Conservation (phyloP, 257 asterid genomes). For the Plantago elongata region DNA sequence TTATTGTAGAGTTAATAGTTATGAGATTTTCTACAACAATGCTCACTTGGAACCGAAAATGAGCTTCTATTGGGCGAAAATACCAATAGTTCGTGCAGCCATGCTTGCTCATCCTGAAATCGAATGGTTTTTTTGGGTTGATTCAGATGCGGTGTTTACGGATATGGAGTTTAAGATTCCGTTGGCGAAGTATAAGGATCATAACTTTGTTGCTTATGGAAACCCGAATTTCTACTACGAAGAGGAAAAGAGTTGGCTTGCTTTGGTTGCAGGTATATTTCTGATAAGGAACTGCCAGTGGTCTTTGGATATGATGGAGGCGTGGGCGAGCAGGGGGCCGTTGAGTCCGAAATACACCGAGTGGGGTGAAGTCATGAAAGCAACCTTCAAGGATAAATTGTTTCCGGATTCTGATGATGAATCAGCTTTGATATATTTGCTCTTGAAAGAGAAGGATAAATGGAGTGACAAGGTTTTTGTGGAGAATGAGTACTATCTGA, state of each 20-base stretch:
- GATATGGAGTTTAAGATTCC: slow-evolving; percentile 83
- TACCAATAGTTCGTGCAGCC: slow-evolving; percentile 57
- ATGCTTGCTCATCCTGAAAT: slow-evolving; percentile 79
- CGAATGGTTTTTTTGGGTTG: slow-evolving; percentile 82
- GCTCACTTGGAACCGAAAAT: slow-evolving; percentile 47
- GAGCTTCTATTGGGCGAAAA: slow-evolving; percentile 66
- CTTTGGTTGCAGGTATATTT: slow-evolving; percentile 66
- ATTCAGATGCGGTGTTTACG: slow-evolving; percentile 73
- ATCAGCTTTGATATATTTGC: slow-evolving; percentile 57
- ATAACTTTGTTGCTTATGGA: slow-evolving; percentile 65
- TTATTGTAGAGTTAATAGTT: slow-evolving; percentile 62
- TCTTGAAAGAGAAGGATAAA: slow-evolving; percentile 42
- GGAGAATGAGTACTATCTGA: slow-evolving; percentile 58
- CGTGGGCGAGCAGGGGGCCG: slow-evolving; percentile 81
- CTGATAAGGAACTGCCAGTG: slow-evolving; percentile 71
- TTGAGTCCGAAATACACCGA: slow-evolving; percentile 43
- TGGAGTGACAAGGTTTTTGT: slow-evolving; percentile 73
- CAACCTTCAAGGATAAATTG: slow-evolving; percentile 53
- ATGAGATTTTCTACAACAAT: slow-evolving; percentile 53
- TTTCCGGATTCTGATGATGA: slow-evolving; percentile 70
- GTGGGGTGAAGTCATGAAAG: slow-evolving; percentile 50
- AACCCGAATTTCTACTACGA: slow-evolving; percentile 59
- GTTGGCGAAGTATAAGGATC: slow-evolving; percentile 44
- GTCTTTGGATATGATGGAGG: slow-evolving; percentile 70
- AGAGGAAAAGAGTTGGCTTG: slow-evolving; percentile 63